phyloP scores from a whole-genome alignment of 2,329 filamentous ascomycete genomes.

The Talaromyces pinophilus region DNA sequence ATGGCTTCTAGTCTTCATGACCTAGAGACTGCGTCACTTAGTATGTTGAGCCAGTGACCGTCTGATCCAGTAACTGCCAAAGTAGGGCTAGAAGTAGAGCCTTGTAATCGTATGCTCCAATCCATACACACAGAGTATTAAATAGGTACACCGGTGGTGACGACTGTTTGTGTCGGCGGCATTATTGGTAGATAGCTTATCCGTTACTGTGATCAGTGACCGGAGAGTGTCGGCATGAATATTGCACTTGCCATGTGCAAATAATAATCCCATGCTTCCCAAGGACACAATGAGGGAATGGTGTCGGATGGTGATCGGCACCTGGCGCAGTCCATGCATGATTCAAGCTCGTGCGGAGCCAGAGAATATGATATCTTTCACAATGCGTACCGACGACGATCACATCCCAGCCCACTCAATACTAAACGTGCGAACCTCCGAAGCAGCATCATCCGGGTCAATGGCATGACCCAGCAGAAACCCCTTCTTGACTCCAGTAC shows the following conservation, averaged over 20 bases:
- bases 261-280: neutral
- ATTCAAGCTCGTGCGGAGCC: neutral
- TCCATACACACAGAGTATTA: neutral
- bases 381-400: conserved; percentile 27
- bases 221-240: too few relatives aligned
- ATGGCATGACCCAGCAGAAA: conserved; percentile 75
- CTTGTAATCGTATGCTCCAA: neutral
- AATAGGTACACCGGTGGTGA: neutral
- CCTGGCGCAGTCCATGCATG: neutral
- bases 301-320: neutral
- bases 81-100: neutral
- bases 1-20: neutral
- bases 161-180: neutral
- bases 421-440: conserved; percentile 69
- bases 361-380: neutral
- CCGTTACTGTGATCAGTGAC: neutral
- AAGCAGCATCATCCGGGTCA: conserved; percentile 37
- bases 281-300: neutral
- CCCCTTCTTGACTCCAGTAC: conserved; percentile 94
- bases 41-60: neutral
- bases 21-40: neutral
- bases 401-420: conserved; percentile 95
- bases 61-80: neutral
- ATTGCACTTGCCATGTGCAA: neutral
- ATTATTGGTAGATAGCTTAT: too few relatives aligned